Evolutionary conservation across 2,329 filamentous ascomycete genomes (phyloP), one percentile per base, ranked within the genome.

Genomic region (Ophiocordyceps camponoti-saundersi): DNA sequence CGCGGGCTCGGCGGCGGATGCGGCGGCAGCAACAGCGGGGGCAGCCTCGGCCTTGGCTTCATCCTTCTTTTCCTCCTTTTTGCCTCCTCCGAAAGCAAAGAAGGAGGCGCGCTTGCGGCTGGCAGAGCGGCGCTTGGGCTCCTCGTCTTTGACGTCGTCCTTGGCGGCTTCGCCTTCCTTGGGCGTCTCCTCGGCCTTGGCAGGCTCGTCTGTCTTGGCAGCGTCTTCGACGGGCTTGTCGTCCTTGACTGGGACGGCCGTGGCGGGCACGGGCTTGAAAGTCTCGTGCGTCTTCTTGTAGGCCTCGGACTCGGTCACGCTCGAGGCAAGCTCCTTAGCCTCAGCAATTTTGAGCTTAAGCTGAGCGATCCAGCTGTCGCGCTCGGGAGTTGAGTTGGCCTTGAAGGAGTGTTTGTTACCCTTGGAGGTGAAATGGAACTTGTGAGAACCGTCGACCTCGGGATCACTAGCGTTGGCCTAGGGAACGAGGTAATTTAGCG

Each of bases 361-460:
- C 59, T 89, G 83, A 52, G 79, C 69, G 58, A 94, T 78, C 92
- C 92, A 96, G 75, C 84, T 86, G 66, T 95, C 87, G 61, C 90
- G 88, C 70, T 95, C 88, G 49, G 78, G 70, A 44, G 76, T 58
- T 58, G 61, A 81, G 57, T 71, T 59, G 48, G 90, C 86, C 77
- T 95, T 90, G 75, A 98, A 95, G 50, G 77, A 77, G 76, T 95
- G 88, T 79, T 95, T 94, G 69, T 93, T 82, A 56, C 83, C 84
- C 67, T 83, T 80, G 61, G 85, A 69, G 62, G 82, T 85, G 73
- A 96, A 84, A 60, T 79, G 72, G 73, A 98, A 95, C 68, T 92
- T 89, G 68, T 77, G 75, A 54, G 75, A 61, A 50, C 87, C 85
- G 52, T 88, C 83, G 64, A 80, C 78, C 63, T 76, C 74, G 49